Evolutionary conservation across 495 filamentous ascomycete genomes (phyloP), one percentile per base, ranked within the genome.

Genomic region (Daldinia caldariorum): DNA sequence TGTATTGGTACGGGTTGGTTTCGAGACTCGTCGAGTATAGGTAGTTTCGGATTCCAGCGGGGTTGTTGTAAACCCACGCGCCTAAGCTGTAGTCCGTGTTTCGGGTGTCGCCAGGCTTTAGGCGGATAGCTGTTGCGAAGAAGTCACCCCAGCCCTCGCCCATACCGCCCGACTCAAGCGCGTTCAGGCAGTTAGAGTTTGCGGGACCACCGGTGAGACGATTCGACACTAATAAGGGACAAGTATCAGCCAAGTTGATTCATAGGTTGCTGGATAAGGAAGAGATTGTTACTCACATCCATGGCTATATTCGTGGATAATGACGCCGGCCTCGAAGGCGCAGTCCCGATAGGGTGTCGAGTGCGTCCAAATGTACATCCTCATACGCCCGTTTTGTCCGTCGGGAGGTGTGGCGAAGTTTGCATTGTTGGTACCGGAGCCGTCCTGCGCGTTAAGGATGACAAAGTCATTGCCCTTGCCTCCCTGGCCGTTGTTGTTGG

Each of bases 61-160:
- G 45, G 58, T 79, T 61, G 71, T 79, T 78, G 67, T 71, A 70
- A 1, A 81, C 80, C 85, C 85, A 81, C 54, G 77, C 78, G 56
- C 82, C 82, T 63, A 84, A 74, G 39, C 74, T 65, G 71, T 84
- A 86, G 70, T 81, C 70, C 0, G 76, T 86, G 10, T 69, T 45
- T 32, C 83, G 83, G 0, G 80, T 86, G 62, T 86, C 84, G 22
- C 16, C 34, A 14, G 79, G 31, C 79, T 85, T 82, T 61, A 85
- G 74, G 50, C 83, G 80, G 70, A 86, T 82, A 18, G 83, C 83
- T 0, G 81, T 83, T 6, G 81, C 82, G 73, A 81, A 81, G 77
- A 84, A 86, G 70, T 87, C 85, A 29, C 81, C 77, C 85, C 85
- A 86, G 45, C 85, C 85, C 62, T 86, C 85, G 38, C 85, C 84